A percentile compares a stretch with the other conserved stretches of the same genome.
These are phyloP conservation scores for Sporothrix inflata DNA, from an alignment of 2,329 filamentous ascomycete genomes.

Conservation along the genomic window DNA sequence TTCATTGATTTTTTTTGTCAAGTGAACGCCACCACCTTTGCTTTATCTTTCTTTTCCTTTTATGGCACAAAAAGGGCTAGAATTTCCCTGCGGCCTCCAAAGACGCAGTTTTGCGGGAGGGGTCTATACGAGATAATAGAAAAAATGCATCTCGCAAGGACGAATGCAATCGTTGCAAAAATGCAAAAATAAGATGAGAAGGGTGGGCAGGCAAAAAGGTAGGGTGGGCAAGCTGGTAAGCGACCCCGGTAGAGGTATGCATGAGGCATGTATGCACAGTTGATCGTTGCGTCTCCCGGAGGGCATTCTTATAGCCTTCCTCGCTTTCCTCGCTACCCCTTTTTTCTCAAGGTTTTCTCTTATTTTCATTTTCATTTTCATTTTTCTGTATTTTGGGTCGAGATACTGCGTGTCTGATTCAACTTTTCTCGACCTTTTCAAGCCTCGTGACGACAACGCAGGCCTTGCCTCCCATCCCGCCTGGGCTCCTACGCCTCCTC, in stretches of 20 bases:
- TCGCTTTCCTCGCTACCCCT: not conserved
- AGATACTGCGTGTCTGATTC: not conserved
- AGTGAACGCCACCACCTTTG: not conserved
- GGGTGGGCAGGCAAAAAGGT: not conserved
- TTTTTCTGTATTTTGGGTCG: not conserved
- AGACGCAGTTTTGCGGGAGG: not conserved
- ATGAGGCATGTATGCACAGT: not conserved
- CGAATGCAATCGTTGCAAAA: not conserved
- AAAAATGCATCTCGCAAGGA: conserved; percentile 3
- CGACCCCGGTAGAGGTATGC: not conserved
- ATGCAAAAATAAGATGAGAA: not conserved
- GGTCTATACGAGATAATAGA: not conserved
- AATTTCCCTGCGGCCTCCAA: not conserved
- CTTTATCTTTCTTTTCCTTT: not conserved
- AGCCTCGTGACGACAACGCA: not conserved
- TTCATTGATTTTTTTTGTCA: not conserved
- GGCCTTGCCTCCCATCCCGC: not conserved
- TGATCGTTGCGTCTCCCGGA: not conserved
- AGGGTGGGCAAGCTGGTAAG: not conserved
- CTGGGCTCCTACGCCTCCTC: not conserved
- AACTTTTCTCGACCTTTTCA: not conserved
- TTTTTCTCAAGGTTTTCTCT: not conserved
- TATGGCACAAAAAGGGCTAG: not conserved
- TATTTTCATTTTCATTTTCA: not conserved
- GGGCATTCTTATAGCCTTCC: not conserved